Evolutionary conservation across 164 flowering plant species (phyloP).

Genomic region (Umbellularia californica): DNA sequence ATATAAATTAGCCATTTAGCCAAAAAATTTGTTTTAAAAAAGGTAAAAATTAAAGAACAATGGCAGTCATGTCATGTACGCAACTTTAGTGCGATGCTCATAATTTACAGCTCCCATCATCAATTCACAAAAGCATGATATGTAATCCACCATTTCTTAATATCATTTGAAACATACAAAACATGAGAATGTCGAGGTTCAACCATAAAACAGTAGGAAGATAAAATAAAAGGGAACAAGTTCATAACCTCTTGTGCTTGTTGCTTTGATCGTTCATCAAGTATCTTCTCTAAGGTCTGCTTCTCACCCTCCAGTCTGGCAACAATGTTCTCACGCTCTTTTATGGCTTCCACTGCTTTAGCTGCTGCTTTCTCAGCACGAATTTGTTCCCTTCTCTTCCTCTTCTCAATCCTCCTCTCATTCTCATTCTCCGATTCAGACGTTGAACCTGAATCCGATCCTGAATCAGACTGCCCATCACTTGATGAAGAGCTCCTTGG

Average conservation of each 20-base stretch:
- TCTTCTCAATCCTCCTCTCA: conserved; percentile 56
- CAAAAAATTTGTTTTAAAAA: too few relatives aligned
- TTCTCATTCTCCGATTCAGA: conserved; percentile 80
- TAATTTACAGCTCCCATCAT: too few relatives aligned
- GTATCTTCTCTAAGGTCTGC: conserved; percentile 87
- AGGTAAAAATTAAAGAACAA: too few relatives aligned
- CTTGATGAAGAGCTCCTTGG: conserved; percentile 34
- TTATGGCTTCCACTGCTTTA: conserved; percentile 68
- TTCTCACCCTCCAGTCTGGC: conserved; percentile 95
- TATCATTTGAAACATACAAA: neutral
- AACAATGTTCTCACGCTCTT: conserved; percentile 74
- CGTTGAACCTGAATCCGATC: conserved; percentile 51
- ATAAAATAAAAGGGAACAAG: conserved; percentile 5
- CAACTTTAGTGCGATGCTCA: too few relatives aligned
- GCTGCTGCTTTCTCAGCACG: conserved; percentile 83
- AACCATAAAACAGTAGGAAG: neutral
- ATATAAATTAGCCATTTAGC: neutral
- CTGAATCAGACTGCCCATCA: conserved; percentile 60
- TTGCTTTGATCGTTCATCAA: conserved; percentile 83
- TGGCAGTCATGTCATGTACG: neutral
- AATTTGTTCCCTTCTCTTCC: conserved; percentile 54
- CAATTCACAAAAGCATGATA: too few relatives aligned
- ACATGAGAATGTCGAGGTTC: neutral
- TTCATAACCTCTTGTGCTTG: conserved; percentile 79
- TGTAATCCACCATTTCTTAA: neutral